Conservation (phyloP, 1,139 yeast species). For the Yamadazyma siamensis region DNA sequence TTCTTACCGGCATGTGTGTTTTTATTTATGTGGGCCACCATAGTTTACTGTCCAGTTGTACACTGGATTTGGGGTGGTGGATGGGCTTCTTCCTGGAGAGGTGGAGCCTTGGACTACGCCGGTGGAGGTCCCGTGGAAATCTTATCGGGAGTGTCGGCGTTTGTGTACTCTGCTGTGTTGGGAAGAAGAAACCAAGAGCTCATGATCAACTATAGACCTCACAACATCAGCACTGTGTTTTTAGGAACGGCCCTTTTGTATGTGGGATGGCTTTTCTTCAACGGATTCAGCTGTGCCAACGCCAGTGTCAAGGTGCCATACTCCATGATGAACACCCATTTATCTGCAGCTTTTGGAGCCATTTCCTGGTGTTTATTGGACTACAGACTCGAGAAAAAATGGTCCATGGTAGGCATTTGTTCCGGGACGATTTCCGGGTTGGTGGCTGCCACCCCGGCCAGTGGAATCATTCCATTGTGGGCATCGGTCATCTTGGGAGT, state of each 20-base stretch:
- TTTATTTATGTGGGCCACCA: conserved; percentile 82
- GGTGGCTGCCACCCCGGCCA: conserved; percentile 94
- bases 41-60: conserved; percentile 90
- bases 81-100: conserved; percentile 72
- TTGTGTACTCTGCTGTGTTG: conserved; percentile 76
- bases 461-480: conserved; percentile 89
- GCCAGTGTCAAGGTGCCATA: conserved; percentile 68
- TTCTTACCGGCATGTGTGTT: conserved; percentile 82
- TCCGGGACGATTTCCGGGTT: conserved; percentile 94
- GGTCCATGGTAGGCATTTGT: conserved; percentile 94
- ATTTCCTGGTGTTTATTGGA: conserved; percentile 90
- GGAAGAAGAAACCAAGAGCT: conserved; percentile 83
- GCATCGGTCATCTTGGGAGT: conserved; percentile 86
- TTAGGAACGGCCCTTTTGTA: conserved; percentile 64
- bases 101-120: conserved; percentile 94
- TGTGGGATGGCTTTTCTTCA: conserved; percentile 88
- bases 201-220: conserved; percentile 89
- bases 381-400: conserved; percentile 80
- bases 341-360: conserved; percentile 89
- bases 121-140: conserved; percentile 99
- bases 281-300: conserved; percentile 73
- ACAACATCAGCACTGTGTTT: conserved; percentile 83
- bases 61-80: conserved; percentile 97
- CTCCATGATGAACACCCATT: conserved; percentile 88
- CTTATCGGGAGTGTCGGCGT: conserved; percentile 85